phyloP scores from a whole-genome alignment of 805 yeast genomes.

The Starmerella apicola region DNA sequence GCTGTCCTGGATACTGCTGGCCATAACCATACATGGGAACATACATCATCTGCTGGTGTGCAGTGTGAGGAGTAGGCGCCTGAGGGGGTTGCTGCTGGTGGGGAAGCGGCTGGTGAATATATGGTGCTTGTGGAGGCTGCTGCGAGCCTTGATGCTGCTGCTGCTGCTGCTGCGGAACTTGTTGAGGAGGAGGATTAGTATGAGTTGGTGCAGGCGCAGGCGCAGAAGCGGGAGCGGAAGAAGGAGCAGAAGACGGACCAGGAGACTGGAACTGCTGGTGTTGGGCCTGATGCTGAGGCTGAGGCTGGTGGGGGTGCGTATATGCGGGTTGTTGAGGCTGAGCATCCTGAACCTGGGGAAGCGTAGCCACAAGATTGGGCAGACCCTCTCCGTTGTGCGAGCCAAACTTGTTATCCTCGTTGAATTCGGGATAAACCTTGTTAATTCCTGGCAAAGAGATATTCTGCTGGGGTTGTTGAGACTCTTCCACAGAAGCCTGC shows the following conservation, averaged over 20 bases:
- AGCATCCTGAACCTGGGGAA: conserved; percentile 5
- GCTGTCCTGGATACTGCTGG: conserved; percentile 11
- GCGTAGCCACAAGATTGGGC: neutral
- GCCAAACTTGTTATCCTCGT: neutral
- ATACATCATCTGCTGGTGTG: conserved; percentile 17
- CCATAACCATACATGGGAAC: conserved; percentile 19
- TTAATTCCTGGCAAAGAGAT: conserved; percentile 14
- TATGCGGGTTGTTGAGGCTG: conserved; percentile 2
- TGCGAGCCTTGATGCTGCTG: conserved; percentile 5
- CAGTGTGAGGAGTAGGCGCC: conserved; percentile 6
- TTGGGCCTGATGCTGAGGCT: conserved; percentile 8
- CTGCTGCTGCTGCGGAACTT: conserved; percentile 10
- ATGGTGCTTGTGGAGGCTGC: conserved; percentile 6
- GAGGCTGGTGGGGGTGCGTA: conserved; percentile 14
- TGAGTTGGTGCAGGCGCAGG: conserved; percentile 11
- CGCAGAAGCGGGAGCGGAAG: conserved; percentile 4
- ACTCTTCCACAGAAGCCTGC: too few relatives aligned
- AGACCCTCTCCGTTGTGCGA: neutral
- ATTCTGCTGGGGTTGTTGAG: conserved; percentile 2
- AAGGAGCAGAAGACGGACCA: neutral
- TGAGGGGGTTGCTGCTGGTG: neutral
- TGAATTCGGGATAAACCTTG: conserved; percentile 19
- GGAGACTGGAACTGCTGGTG: neutral
- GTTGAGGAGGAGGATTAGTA: conserved; percentile 3
- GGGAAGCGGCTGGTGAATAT: conserved; percentile 6